Base-by-base conservation (phyloP, 176 grass and related monocot genomes). In the Melocanna baccifera region DNA sequence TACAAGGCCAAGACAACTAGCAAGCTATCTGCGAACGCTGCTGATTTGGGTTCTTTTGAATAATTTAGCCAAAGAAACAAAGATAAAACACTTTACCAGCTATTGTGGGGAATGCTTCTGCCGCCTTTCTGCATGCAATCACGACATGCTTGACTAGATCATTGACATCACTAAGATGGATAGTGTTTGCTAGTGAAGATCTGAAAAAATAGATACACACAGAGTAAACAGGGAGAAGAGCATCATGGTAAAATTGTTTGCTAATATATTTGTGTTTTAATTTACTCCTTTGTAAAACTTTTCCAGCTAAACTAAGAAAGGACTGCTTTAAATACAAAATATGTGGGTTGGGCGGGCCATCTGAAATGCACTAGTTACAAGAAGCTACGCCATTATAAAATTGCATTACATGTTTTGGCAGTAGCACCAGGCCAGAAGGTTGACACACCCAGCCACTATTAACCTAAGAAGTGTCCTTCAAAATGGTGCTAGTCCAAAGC, bases 131-230 rank as follows among this genome's bases (percentile, higher is more conserved):
- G 81, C 89, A 89, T n/a, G 65, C 75, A 57, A 59, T 62, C 86
- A 94, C 84, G 42, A 89, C 72, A 50, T 86, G 42, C 32, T 84
- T 87, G 76, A 88, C 78, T 29, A 94, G 58, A 71, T 87, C 80
- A 74, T 84, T 85, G 55, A 89, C 61, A 68, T 94, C 89, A 61
- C 71, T 86, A 32, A 76, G 62, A 47, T 87, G 81, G 62, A 94
- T 81, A 77, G 82, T 69, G 40, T 94, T 86, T 79, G 87, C 92
- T 65, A 94, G 84, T 25, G 90, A 84, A 91, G 92, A 88, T 77
- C 92, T 94, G 71, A 81, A 15, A 74, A 75, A 89, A 25, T 30
- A 23, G 79, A n/a, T 43, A 22, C 1, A 75, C 77, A 53, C 77
- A 62, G 16, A 69, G 9, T 67, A 81, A 80, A 58, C 62, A 84